Conservation (phyloP, 768 basidiomycete genomes). For the Psilocybe sp. region DNA sequence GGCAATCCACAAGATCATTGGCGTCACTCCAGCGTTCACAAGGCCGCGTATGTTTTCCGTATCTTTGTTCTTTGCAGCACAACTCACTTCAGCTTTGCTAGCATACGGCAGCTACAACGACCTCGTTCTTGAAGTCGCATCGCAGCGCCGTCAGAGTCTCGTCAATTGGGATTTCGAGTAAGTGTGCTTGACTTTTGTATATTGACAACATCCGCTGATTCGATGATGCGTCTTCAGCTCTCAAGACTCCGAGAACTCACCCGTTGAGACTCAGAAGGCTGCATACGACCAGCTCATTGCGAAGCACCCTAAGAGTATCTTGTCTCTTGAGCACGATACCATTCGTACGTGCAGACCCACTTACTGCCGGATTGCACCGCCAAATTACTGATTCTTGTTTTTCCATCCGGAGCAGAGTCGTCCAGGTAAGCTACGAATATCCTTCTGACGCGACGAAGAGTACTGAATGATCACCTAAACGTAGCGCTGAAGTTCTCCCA, state of each 20-base stretch:
- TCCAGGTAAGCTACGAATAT: slow-evolving; percentile 15
- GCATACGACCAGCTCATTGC: slow-evolving; percentile 24
- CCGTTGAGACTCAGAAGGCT: slow-evolving; percentile 24
- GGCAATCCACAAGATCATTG: too few species aligned
- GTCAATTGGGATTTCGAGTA: slow-evolving; percentile 39
- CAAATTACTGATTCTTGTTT: not conserved
- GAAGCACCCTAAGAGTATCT: slow-evolving; percentile 30
- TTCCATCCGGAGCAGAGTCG: slow-evolving; percentile 15
- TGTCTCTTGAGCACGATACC: slow-evolving; percentile 40
- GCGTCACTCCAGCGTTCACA: too few species aligned
- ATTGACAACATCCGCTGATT: not conserved
- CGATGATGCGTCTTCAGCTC: slow-evolving; percentile 22
- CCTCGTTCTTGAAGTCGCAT: slow-evolving; percentile 26
- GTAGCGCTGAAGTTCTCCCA: slow-evolving; percentile 32
- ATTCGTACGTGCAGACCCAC: slow-evolving; percentile 19
- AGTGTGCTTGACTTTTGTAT: slow-evolving; percentile 3
- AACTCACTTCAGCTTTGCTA: slow-evolving; percentile 3
- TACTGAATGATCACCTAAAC: not conserved
- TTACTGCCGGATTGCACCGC: too few species aligned
- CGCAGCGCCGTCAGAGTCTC: slow-evolving; percentile 24
- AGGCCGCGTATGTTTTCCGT: not conserved
- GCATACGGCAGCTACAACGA: slow-evolving; percentile 41
- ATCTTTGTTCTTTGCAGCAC: not conserved
- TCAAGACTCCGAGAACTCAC: slow-evolving; percentile 32
- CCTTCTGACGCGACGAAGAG: not conserved